Evolutionary conservation across 2,329 filamentous ascomycete genomes (phyloP).

Genomic region (Fusarium sulawesiense): DNA sequence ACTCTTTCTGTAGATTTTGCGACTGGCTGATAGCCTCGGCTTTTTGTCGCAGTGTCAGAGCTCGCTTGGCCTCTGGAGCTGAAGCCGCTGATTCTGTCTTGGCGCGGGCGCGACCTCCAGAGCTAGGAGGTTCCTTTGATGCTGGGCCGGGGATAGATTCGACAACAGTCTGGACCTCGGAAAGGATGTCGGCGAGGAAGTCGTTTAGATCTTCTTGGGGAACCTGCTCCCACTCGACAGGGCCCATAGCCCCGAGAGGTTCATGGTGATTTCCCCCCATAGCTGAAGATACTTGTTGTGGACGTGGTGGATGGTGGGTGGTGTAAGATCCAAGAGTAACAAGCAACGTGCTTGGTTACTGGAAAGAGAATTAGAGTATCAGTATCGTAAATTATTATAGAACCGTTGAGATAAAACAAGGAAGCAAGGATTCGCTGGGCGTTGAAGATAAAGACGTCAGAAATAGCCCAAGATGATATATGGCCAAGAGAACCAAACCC

Average conservation of each 20-base stretch:
- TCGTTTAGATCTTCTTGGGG: constrained; percentile 60
- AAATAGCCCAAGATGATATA: constrained; percentile 16
- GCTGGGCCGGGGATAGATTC: constrained; percentile 75
- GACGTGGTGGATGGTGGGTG: neutral
- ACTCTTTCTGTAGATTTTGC: constrained; percentile 77
- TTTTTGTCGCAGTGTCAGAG: constrained; percentile 54
- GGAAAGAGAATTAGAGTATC: neutral
- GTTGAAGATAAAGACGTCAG: constrained; percentile 35
- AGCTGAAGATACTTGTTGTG: neutral
- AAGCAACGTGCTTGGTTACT: constrained; percentile 5
- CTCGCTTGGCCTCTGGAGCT: constrained; percentile 64
- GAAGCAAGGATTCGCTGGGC: neutral
- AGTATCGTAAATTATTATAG: neutral
- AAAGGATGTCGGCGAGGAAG: constrained; percentile 71
- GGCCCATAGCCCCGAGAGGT: constrained; percentile 67
- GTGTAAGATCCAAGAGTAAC: neutral
- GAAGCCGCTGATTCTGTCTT: constrained; percentile 65
- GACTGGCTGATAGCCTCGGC: constrained; percentile 61
- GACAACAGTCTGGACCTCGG: constrained; percentile 74
- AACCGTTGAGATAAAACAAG: constrained; percentile 12
- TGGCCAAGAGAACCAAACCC: constrained; percentile 10
- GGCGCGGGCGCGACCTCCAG: constrained; percentile 63
- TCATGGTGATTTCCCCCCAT: constrained; percentile 69
- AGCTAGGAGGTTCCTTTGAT: constrained; percentile 52
- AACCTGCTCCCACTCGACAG: constrained; percentile 63